Evolutionary conservation across 768 basidiomycete species (phyloP), one percentile per base, ranked within the genome.

Genomic region (Rhodotorula toruloides): DNA sequence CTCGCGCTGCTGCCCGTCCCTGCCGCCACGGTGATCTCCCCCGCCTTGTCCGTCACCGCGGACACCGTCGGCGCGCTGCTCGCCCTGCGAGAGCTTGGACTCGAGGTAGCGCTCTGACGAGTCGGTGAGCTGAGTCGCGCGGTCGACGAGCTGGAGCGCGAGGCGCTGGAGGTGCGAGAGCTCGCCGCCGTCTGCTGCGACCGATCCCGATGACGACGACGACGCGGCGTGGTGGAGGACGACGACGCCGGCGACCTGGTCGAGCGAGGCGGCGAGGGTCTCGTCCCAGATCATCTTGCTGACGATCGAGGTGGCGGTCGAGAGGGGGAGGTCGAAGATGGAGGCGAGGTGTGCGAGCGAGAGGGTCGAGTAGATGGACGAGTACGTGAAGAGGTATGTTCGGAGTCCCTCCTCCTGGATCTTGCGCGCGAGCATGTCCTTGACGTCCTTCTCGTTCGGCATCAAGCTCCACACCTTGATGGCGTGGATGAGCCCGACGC

Each of bases 201-300:
- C 11, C 44, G 44, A 46, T 21, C 44, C 44, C 12, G 44, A 46
- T 9, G 21, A 17, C 21, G 44, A 46, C 11, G 44, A 17, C 21
- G 21, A 17, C 12, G 44, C 44, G 44, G 32, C 25, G n/a, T 36
- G 36, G 21, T 98, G 91, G 82, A 98, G 92, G 52, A 94, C 86
- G 61, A 99, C 84, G 48, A 94, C 91, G 43, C 86, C 87, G 31
- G 86, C 86, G 25, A 90, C 87, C 76, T 90, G 91, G 77, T 98
- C 96, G 60, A 98, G 82, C 22, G 92, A 93, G 5, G 94, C 96
- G 13, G 76, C 63, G 17, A 99, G 81, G 75, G 97, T 92, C 74
- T 97, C 96, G 74, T 83, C 91, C 91, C 93, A 97, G 73, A 98
- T 96, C 96, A 99, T 97, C 79, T 92, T 90, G 34, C 90, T 93